Conservation (phyloP, 176 grass and related monocot genomes). For the Hsuehochloa calcarea region DNA sequence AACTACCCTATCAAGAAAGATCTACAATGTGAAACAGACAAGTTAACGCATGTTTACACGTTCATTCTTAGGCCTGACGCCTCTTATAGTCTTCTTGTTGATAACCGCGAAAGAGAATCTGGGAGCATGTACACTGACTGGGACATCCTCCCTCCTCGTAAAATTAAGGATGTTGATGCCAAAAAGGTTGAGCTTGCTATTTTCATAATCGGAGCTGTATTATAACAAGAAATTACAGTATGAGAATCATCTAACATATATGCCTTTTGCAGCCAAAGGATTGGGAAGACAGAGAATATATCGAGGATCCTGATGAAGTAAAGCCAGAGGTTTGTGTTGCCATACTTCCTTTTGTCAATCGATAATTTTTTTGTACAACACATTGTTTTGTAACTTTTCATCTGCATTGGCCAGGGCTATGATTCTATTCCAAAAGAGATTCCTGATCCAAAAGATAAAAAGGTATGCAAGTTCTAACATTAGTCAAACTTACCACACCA, state of each 20-base stretch:
- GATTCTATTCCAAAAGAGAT: constrained; percentile 88
- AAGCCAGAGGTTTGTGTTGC: constrained; percentile 86
- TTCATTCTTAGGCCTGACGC: constrained; percentile 97
- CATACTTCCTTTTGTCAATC: constrained; percentile 16
- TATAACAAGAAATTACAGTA: background rate
- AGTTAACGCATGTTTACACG: constrained; percentile 89
- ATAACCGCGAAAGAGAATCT: constrained; percentile 95
- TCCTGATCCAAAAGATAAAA: constrained; percentile 89
- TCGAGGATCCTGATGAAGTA: constrained; percentile 88
- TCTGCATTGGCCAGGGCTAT: constrained; percentile 61
- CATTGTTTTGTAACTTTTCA: constrained; percentile 34
- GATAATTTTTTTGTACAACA: background rate
- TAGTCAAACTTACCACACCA: background rate
- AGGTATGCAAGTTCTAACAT: constrained; percentile 49
- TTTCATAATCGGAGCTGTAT: background rate
- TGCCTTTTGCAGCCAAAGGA: constrained; percentile 76
- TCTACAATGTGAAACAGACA: constrained; percentile 93
- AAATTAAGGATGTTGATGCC: constrained; percentile 83
- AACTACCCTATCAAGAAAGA: constrained; percentile 99
- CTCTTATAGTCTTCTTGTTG: constrained; percentile 90
- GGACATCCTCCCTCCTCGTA: constrained; percentile 97
- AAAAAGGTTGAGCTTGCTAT: constrained; percentile 67
- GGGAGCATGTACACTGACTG: constrained; percentile 99
- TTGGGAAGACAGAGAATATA: constrained; percentile 99
- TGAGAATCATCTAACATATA: background rate